phyloP scores from a whole-genome alignment of 2,329 filamentous ascomycete genomes.

The Scedosporium minutisporum region DNA sequence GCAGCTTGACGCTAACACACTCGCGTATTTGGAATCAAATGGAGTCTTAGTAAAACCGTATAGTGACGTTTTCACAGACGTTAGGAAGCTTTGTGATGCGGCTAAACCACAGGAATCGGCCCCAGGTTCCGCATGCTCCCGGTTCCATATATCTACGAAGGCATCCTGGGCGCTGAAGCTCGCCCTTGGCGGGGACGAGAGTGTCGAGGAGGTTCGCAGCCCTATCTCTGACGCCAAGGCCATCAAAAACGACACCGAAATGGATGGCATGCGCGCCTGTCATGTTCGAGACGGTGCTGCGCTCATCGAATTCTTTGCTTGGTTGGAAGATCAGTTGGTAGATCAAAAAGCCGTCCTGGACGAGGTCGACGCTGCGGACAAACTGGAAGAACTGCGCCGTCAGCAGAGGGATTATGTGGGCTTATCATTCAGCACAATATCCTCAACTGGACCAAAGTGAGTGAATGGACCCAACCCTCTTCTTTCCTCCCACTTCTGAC shows the following conservation, averaged over 20 bases:
- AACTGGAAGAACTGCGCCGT: slow-evolving; percentile 67
- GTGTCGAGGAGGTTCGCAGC: slow-evolving; percentile 78
- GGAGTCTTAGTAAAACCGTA: slow-evolving; percentile 74
- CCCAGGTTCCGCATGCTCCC: slow-evolving; percentile 32
- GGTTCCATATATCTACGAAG: slow-evolving; percentile 78
- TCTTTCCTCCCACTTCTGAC: slow-evolving; percentile 8
- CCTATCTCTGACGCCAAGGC: slow-evolving; percentile 87
- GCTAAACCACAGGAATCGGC: slow-evolving; percentile 17
- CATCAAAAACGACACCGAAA: slow-evolving; percentile 81
- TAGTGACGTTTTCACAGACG: slow-evolving; percentile 67
- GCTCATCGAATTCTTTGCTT: slow-evolving; percentile 86
- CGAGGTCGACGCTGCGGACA: slow-evolving; percentile 86
- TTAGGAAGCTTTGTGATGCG: slow-evolving; percentile 49
- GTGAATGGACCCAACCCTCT: slow-evolving; percentile 17
- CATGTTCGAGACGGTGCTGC: slow-evolving; percentile 91
- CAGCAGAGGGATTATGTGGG: slow-evolving; percentile 70
- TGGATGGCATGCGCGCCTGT: slow-evolving; percentile 87
- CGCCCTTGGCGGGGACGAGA: slow-evolving; percentile 73
- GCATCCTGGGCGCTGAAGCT: slow-evolving; percentile 89
- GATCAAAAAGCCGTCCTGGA: slow-evolving; percentile 66
- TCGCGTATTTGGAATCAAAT: slow-evolving; percentile 58
- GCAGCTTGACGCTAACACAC: slow-evolving; percentile 63
- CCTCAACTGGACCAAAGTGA: slow-evolving; percentile 73
- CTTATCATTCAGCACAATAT: slow-evolving; percentile 91
- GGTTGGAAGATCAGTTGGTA: slow-evolving; percentile 83